A percentile compares a stretch with the other conserved stretches of the same genome.
Evolutionary conservation across 1,284 basidiomycete species (phyloP).

Genomic region (Apiotrichum montevideense): DNA sequence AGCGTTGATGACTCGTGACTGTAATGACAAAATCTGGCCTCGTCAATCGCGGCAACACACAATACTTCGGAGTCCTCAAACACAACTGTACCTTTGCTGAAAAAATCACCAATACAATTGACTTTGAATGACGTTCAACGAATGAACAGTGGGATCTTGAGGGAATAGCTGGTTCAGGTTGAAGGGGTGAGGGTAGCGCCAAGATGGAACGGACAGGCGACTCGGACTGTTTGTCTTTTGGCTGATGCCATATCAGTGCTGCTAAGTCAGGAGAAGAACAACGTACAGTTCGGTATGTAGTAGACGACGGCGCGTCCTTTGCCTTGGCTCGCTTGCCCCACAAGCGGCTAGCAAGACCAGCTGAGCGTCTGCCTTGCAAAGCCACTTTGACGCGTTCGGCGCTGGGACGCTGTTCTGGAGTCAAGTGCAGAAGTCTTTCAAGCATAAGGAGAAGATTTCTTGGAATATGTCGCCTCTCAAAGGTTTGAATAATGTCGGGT

Average conservation of each 20-base stretch:
- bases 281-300: background rate
- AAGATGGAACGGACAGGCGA: constrained; percentile 12
- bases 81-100: constrained; percentile 13
- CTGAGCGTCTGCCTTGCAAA: background rate
- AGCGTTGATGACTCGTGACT: constrained; percentile 12
- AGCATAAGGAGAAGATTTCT: constrained; percentile 63
- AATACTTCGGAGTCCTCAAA: background rate
- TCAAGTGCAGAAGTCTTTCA: constrained; percentile 61
- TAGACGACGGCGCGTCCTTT: background rate
- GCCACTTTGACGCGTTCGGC: constrained; percentile 58
- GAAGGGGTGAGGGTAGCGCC: constrained; percentile 16
- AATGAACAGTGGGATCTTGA: background rate
- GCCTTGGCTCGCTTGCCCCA: background rate
- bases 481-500: constrained; percentile 51
- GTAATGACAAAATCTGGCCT: constrained; percentile 20
- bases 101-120: constrained; percentile 7
- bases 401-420: constrained; percentile 59
- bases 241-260: background rate
- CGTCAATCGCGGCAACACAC: too few species aligned
- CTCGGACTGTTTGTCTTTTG: constrained; percentile 11
- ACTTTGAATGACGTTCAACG: background rate
- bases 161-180: background rate
- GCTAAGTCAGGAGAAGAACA: too few species aligned
- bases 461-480: constrained; percentile 64
- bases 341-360: background rate